Evolutionary conservation across 2,329 filamentous ascomycete genomes (phyloP).

Genomic region (Talaromyces sp.): DNA sequence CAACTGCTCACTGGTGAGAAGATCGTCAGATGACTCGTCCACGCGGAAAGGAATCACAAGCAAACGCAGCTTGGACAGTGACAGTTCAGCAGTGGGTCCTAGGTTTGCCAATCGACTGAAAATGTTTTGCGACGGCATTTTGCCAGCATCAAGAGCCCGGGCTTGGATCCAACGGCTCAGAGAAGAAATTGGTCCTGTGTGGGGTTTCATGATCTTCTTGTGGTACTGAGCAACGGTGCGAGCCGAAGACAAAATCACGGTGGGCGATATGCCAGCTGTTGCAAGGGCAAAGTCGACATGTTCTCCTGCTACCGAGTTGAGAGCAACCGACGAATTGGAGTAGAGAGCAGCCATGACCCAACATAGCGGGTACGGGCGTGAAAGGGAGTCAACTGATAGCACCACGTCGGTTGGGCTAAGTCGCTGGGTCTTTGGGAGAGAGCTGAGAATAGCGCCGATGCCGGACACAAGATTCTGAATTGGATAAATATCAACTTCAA

Average conservation of each 20-base stretch:
- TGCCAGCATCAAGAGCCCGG: conserved; percentile 65
- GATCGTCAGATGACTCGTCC: conserved; percentile 55
- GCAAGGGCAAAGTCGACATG: conserved; percentile 68
- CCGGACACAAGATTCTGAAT: conserved; percentile 77
- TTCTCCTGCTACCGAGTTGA: conserved; percentile 80
- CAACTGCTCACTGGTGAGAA: conserved; percentile 64
- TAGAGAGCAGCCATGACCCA: conserved; percentile 79
- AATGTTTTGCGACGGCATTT: conserved; percentile 65
- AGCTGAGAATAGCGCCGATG: conserved; percentile 70
- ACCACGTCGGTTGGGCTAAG: conserved; percentile 73
- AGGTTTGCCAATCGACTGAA: conserved; percentile 45
- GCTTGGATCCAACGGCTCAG: conserved; percentile 68
- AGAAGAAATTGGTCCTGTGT: conserved; percentile 61
- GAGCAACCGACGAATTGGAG: conserved; percentile 75
- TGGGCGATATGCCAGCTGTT: conserved; percentile 71
- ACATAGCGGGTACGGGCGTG: conserved; percentile 72
- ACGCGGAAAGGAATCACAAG: conserved; percentile 73
- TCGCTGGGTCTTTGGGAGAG: conserved; percentile 70
- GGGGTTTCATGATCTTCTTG: conserved; percentile 54
- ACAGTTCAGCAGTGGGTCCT: conserved; percentile 36
- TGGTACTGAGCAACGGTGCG: conserved; percentile 67
- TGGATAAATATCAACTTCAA: not conserved
- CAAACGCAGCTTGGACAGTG: conserved; percentile 68
- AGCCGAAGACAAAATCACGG: conserved; percentile 74
- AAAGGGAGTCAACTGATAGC: conserved; percentile 76